A percentile compares a stretch with the other conserved stretches of the same genome.
These are phyloP conservation scores for Daldinia caldariorum DNA, from an alignment of 495 filamentous ascomycete species.

Conservation along the genomic window DNA sequence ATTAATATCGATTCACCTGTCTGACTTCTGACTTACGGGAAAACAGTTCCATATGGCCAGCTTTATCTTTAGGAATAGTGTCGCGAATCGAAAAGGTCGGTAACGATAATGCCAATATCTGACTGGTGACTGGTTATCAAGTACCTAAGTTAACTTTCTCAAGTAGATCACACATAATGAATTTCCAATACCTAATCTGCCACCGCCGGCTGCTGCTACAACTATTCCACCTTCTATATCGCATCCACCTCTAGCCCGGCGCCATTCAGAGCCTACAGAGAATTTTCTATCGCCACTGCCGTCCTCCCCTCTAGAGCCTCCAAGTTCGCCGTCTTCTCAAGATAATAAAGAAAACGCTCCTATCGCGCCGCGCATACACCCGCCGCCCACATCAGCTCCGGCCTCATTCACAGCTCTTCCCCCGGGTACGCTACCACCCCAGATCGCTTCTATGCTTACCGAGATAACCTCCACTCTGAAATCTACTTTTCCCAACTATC, in stretches of 20 bases:
- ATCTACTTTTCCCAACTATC: slow-evolving; percentile 73
- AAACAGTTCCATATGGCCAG: slow-evolving; percentile 54
- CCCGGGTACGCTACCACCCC: slow-evolving; percentile 65
- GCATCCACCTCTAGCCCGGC: slow-evolving; percentile 37
- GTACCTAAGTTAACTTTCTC: slow-evolving; percentile 13
- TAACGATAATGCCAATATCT: not conserved
- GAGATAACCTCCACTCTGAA: slow-evolving; percentile 75
- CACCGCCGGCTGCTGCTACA: slow-evolving; percentile 47
- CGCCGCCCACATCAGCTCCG: slow-evolving; percentile 33
- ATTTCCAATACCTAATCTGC: slow-evolving; percentile 57
- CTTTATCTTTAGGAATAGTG: slow-evolving; percentile 50
- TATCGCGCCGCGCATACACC: slow-evolving; percentile 38
- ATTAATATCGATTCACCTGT: not conserved
- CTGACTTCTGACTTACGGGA: slow-evolving; percentile 2
- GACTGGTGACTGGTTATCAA: not conserved
- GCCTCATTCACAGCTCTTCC: slow-evolving; percentile 34
- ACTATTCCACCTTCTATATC: slow-evolving; percentile 48
- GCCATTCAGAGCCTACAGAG: slow-evolving; percentile 66
- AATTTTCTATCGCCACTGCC: slow-evolving; percentile 58
- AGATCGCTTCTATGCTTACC: slow-evolving; percentile 68
- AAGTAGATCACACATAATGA: slow-evolving; percentile 54
- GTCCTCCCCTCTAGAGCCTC: slow-evolving; percentile 59
- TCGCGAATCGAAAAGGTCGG: slow-evolving; percentile 55
- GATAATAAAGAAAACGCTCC: slow-evolving; percentile 61
- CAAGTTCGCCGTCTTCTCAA: slow-evolving; percentile 58